Evolutionary conservation across 768 basidiomycete species (phyloP), one percentile per base, ranked within the genome.

Genomic region (Tulasnella calospora): DNA sequence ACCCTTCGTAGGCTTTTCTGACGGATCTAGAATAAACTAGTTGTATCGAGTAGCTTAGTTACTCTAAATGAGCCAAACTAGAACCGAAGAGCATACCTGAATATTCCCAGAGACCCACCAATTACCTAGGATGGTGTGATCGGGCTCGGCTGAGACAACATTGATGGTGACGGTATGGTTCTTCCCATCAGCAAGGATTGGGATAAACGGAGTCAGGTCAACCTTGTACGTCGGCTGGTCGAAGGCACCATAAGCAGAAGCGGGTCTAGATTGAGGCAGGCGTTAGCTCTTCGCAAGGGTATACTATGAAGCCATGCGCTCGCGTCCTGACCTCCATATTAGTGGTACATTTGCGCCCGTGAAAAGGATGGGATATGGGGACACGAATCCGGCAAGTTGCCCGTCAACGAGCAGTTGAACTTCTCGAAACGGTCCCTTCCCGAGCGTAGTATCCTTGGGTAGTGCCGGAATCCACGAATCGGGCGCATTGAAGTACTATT

Each of bases 191-290:
- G 90, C 87, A 46, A 94, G 86, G 27, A 90, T 81, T 8, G 92
- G 92, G 0, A 91, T 87, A 82, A 94, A 94, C 0, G 93, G 92
- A 10, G 93, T 93, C 74, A 93, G 83, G 83, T 94, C 93, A 27
- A 94, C 80, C 83, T 90, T 90, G 83, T 94, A 94, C 1, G 90
- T 92, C 1, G 93, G 93, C 17, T 92, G 86, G 81, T 94, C 92
- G 35, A 93, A 84, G 3, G 92, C 92, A 13, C 92, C 91, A 79
- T 93, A 94, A 0, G 92, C 89, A 0, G 91, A 87, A 82, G 94
- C 92, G 0, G 92, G 92, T 72, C 91, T 90, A 27, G n/a, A 51
- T 81, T 13, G 46, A 67, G 40, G 27, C 44, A 27, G 12, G 35
- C 2, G 30, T 77, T 77, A 40, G 73, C 38, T 35, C 30, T 19